Conservation (phyloP, 78 protist genomes). For the Carpediemonas membranifera region DNA sequence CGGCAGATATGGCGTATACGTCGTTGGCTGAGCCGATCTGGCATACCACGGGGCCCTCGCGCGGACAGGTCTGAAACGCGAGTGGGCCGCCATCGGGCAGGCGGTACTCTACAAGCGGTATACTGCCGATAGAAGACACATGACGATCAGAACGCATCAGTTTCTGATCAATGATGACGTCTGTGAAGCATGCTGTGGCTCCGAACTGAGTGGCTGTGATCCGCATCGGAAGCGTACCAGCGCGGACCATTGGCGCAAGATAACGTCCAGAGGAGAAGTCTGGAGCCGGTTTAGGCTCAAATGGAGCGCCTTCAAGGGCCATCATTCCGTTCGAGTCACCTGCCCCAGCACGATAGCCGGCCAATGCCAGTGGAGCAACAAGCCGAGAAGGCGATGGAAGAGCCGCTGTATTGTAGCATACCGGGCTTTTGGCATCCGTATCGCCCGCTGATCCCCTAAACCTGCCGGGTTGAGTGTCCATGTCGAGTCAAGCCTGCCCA, state of each 20-base stretch:
- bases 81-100: neutral
- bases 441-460: too few relatives aligned
- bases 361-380: too few relatives aligned
- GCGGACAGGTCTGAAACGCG: neutral
- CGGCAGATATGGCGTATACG: constrained; percentile 39
- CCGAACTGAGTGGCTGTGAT: constrained; percentile 23
- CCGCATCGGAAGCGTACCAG: constrained; percentile 42
- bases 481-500: too few relatives aligned
- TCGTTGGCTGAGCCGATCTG: constrained; percentile 45
- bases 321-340: too few relatives aligned
- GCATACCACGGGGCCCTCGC: constrained; percentile 10
- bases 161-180: constrained; percentile 38
- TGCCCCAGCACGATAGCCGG: too few relatives aligned
- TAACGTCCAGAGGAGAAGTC: too few relatives aligned
- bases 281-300: too few relatives aligned
- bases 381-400: too few relatives aligned
- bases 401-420: too few relatives aligned
- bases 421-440: too few relatives aligned
- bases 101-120: neutral
- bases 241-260: constrained; percentile 51
- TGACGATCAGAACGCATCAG: constrained; percentile 7
- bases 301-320: too few relatives aligned
- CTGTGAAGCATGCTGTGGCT: constrained; percentile 36
- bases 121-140: constrained; percentile 20
- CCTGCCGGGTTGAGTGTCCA: too few relatives aligned